Base-by-base conservation (phyloP, 2,329 filamentous ascomycete species). In the Botrytis aclada region DNA sequence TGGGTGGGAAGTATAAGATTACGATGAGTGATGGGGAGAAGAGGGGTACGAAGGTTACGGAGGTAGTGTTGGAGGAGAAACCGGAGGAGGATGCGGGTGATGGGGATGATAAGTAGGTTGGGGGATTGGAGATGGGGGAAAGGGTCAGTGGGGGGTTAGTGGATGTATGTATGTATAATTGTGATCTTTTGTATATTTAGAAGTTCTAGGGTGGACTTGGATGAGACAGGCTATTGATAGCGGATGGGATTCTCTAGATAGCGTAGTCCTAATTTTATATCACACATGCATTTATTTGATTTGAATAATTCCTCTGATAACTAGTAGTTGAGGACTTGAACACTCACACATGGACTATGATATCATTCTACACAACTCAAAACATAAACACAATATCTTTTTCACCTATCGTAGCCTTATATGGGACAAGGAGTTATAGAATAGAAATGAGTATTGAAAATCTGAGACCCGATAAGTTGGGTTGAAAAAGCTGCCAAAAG, bases 1-100 rank as follows among this genome's bases (percentile, higher is more conserved):
- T 95, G 45, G 90, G 93, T 20, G 94, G 94, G 3, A 92, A 91
- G 81, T 98, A 97, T 80, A 87, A 89, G 75, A 87, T 95, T 74
- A 81, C 74, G 71, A 79, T 77, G 69, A 76, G 74, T 64, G 76
- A 79, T 69, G 78, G 76, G 3, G 73, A 74, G 58, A 72, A 75
- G 70, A 77, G 71, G 69, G 77, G 76, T 10, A 76, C 77, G 72
- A 78, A 76, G 65, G 71, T 76, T 54, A 75, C 75, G n/a, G 78
- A 79, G 73, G 75, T 81, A 58, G 72, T 69, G 16, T 60, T 80
- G 20, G 77, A 78, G 51, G 73, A 77, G 74, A 76, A 77, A 20
- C 12, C 29, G 20, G 71, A 70, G 43, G 70, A 66, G 51, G 64
- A 56, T 1, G 64, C 43, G n/a, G 51, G 32, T 22, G n/a, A 29